Percentiles rank a stretch among this genome's conserved stretches.
phyloP scores from a whole-genome alignment of 2,329 filamentous ascomycete species.

The Fusarium devonianum region DNA sequence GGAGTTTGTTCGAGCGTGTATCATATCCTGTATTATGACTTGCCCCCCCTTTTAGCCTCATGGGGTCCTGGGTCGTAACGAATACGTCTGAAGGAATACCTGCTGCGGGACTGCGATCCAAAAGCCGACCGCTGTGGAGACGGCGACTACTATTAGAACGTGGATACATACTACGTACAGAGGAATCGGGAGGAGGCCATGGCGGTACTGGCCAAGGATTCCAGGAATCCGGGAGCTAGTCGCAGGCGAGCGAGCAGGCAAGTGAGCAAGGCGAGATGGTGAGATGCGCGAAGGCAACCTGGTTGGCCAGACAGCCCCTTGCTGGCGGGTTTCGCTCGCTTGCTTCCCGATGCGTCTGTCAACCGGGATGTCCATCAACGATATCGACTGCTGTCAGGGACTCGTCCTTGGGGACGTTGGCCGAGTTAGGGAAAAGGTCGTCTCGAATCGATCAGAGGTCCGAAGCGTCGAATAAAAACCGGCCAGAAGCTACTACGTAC shows the following conservation, averaged over 20 bases:
- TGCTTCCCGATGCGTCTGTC: slow-evolving; percentile 40
- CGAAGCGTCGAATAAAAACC: neutral
- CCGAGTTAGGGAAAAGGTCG: slow-evolving; percentile 7
- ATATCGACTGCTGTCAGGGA: slow-evolving; percentile 12
- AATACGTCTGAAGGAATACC: slow-evolving; percentile 27
- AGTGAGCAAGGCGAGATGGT: slow-evolving; percentile 37
- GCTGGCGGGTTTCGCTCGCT: slow-evolving; percentile 38
- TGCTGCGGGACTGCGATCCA: slow-evolving; percentile 11
- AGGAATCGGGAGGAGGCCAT: slow-evolving; percentile 13
- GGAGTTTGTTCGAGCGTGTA: slow-evolving; percentile 18
- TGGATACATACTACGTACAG: slow-evolving; percentile 27
- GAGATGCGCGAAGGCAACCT: slow-evolving; percentile 34
- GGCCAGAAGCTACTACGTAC: slow-evolving; percentile 23
- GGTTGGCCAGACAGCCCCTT: slow-evolving; percentile 33
- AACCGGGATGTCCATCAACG: slow-evolving; percentile 26
- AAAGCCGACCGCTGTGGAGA: slow-evolving; percentile 36
- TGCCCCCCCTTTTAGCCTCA: slow-evolving; percentile 27
- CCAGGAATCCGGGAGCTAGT: slow-evolving; percentile 41
- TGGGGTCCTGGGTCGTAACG: neutral
- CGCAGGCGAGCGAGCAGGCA: slow-evolving; percentile 34
- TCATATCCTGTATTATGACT: slow-evolving; percentile 20
- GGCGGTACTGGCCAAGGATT: slow-evolving; percentile 31
- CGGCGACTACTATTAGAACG: slow-evolving; percentile 14
- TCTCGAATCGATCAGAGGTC: slow-evolving; percentile 3
- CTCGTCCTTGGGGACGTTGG: slow-evolving; percentile 24